These are phyloP conservation scores for Solanum hybrid DNA, from an alignment of 305 asterid species.

Conservation along the genomic window DNA sequence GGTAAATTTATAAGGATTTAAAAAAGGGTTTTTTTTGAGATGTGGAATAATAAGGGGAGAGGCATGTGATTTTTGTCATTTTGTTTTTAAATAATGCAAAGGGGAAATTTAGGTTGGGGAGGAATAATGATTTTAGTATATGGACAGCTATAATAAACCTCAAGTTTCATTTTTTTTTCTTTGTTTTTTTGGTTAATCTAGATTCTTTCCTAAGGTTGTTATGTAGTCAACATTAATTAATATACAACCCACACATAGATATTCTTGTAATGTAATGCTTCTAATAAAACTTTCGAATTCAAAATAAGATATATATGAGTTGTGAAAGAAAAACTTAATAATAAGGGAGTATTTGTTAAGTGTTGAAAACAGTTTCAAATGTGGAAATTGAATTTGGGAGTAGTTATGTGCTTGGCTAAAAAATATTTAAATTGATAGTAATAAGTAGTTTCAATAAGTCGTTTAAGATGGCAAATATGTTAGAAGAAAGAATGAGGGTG, in stretches of 20 bases:
- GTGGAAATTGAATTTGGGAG: background rate
- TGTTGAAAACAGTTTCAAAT: background rate
- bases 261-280: background rate
- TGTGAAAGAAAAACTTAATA: background rate
- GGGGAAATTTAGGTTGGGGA: background rate
- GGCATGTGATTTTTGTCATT: constrained; percentile 1
- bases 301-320: background rate
- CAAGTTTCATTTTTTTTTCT: too few relatives aligned
- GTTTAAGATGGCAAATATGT: too few relatives aligned
- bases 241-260: background rate
- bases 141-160: background rate
- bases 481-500: too few relatives aligned
- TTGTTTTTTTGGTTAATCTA: background rate
- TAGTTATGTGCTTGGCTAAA: background rate
- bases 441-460: too few relatives aligned
- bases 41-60: background rate
- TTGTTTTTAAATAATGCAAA: background rate
- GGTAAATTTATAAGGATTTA: background rate
- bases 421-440: too few relatives aligned
- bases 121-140: background rate
- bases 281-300: background rate
- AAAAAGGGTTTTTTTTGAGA: background rate
- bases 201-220: background rate
- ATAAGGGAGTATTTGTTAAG: background rate
- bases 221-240: background rate